These are phyloP conservation scores for Solanum bukasovii DNA, from an alignment of 257 asterid species.

Conservation along the genomic window DNA sequence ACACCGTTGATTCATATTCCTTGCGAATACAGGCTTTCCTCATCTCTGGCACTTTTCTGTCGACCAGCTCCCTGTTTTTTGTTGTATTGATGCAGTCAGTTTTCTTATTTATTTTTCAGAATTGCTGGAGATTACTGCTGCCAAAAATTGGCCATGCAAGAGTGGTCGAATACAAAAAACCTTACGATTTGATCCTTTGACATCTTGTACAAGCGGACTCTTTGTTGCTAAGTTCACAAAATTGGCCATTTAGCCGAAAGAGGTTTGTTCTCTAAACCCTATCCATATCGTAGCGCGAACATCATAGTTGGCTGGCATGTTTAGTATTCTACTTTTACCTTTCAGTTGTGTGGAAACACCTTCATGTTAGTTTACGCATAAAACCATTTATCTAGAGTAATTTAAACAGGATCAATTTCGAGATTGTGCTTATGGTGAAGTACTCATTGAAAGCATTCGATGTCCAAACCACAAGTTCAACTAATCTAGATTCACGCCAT, in stretches of 20 bases:
- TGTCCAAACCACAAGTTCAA: not conserved
- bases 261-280: not conserved
- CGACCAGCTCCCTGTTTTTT: not conserved
- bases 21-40: not conserved
- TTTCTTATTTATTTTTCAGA: slow-evolving; percentile 31
- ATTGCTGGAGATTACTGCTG: slow-evolving; percentile 59
- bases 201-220: slow-evolving; percentile 77
- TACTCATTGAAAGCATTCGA: not conserved
- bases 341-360: not conserved
- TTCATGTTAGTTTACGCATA: not conserved
- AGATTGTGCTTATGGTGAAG: not conserved
- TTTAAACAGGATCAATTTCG: not conserved
- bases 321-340: not conserved
- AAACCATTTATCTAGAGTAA: not conserved
- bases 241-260: slow-evolving; percentile 10
- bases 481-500: not conserved
- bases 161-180: slow-evolving; percentile 50
- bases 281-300: not conserved
- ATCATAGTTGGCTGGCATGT: not conserved
- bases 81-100: not conserved
- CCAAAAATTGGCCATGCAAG: slow-evolving; percentile 70
- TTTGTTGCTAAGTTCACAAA: slow-evolving; percentile 83
- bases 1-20: not conserved
- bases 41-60: not conserved
- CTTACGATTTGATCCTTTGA: slow-evolving; percentile 66